Evolutionary conservation across 352 stramenopile species (phyloP).

Genomic region (Phytophthora nicotianae): DNA sequence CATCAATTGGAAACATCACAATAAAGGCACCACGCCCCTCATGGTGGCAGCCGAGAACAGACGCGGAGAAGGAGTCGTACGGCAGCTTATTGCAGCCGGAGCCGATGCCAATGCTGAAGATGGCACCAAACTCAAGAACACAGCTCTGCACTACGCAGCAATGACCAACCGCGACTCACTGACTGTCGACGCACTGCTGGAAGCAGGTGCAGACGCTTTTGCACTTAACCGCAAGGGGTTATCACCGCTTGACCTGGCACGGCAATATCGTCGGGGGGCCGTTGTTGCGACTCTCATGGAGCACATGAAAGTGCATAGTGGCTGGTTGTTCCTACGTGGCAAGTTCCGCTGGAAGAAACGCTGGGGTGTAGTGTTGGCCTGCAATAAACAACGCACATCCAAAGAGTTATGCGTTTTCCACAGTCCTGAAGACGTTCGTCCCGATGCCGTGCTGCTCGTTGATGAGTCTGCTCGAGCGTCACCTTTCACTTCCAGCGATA

Average conservation of each 20-base stretch:
- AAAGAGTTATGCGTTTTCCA: slow-evolving; percentile 64
- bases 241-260: slow-evolving; percentile 62
- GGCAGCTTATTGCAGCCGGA: slow-evolving; percentile 50
- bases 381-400: slow-evolving; percentile 47
- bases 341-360: slow-evolving; percentile 62
- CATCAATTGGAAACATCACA: slow-evolving; percentile 44
- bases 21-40: slow-evolving; percentile 62
- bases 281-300: slow-evolving; percentile 48
- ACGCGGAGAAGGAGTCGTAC: slow-evolving; percentile 19
- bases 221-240: slow-evolving; percentile 63
- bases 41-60: slow-evolving; percentile 58
- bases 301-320: slow-evolving; percentile 56
- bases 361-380: slow-evolving; percentile 67
- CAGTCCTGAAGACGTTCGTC: slow-evolving; percentile 32
- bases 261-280: slow-evolving; percentile 41
- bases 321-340: slow-evolving; percentile 58
- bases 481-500: slow-evolving; percentile 26
- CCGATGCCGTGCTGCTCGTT: slow-evolving; percentile 41
- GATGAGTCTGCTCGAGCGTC: slow-evolving; percentile 38
- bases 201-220: slow-evolving; percentile 51
- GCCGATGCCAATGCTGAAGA: slow-evolving; percentile 55
- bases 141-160: slow-evolving; percentile 70
- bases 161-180: slow-evolving; percentile 49
- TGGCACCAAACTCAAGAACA: slow-evolving; percentile 50
- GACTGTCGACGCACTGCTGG: slow-evolving; percentile 54